Conservation (phyloP, 163 green algal genomes). For the Chlorella variabilis region DNA sequence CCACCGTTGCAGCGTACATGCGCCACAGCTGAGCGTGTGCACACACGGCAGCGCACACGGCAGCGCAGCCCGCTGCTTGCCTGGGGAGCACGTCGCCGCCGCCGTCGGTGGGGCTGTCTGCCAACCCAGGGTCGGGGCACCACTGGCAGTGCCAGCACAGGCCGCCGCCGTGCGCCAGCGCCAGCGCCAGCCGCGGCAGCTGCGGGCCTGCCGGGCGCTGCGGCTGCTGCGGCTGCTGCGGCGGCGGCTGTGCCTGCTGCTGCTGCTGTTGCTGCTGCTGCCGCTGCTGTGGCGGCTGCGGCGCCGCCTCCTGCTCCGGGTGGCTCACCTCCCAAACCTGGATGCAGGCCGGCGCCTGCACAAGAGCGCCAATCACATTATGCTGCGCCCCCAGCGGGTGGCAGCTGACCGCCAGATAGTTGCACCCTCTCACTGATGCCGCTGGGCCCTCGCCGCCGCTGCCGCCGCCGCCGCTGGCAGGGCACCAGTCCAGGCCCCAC, state of each 20-base stretch:
- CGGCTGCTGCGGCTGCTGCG: background rate
- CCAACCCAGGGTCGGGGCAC: constrained; percentile 35
- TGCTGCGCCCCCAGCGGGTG: constrained; percentile 12
- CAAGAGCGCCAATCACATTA: constrained; percentile 3
- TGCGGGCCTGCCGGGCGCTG: background rate
- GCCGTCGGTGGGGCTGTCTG: background rate
- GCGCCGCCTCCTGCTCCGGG: background rate
- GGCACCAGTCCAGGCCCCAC: constrained; percentile 47
- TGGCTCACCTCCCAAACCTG: constrained; percentile 40
- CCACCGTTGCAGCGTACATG: too few species aligned
- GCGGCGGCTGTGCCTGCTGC: background rate
- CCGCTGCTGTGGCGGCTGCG: background rate
- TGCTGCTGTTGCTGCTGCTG: constrained; percentile 11
- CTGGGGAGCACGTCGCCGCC: background rate
- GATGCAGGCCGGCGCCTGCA: constrained; percentile 18
- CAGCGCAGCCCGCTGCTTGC: background rate
- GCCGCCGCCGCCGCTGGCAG: background rate
- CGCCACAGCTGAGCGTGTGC: too few species aligned
- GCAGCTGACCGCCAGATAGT: constrained; percentile 31
- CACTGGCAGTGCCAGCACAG: constrained; percentile 55
- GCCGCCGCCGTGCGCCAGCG: constrained; percentile 49
- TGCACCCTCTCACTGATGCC: background rate
- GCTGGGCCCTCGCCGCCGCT: background rate
- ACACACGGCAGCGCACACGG: too few species aligned
- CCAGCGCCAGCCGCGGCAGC: constrained; percentile 47